Conservation (phyloP, 176 grass and related monocot genomes). For the Poa pratensis region DNA sequence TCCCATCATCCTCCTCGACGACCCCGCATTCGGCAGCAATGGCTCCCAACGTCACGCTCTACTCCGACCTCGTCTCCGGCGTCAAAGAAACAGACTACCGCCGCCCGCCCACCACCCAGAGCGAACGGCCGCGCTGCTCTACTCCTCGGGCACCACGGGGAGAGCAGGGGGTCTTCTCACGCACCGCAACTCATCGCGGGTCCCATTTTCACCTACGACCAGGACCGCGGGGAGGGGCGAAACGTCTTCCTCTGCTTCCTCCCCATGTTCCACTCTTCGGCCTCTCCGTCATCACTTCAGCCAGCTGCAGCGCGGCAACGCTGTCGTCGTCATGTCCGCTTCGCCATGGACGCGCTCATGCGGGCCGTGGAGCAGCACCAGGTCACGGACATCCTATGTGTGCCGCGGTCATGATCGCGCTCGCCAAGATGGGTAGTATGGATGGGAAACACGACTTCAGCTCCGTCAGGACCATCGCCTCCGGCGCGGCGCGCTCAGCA, state of each 20-base stretch:
- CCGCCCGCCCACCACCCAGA: conserved; percentile 56
- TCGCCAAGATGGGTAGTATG: conserved; percentile 64
- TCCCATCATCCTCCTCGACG: conserved; percentile 68
- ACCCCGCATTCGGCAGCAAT: neutral
- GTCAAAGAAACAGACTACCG: conserved; percentile 43
- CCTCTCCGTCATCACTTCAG: conserved; percentile 64
- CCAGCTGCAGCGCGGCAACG: conserved; percentile 75
- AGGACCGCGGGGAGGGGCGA: conserved; percentile 56
- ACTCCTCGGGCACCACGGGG: conserved; percentile 92
- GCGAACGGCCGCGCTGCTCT: conserved; percentile 69
- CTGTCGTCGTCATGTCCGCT: conserved; percentile 70
- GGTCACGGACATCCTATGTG: conserved; percentile 72
- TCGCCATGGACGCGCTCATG: conserved; percentile 67
- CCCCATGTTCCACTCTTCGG: conserved; percentile 97
- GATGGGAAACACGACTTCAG: conserved; percentile 68
- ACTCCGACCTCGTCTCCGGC: conserved; percentile 58
- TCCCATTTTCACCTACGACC: conserved; percentile 62
- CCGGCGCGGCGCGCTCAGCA: conserved; percentile 84
- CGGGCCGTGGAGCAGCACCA: conserved; percentile 54
- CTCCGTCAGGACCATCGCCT: conserved; percentile 74
- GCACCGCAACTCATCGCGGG: conserved; percentile 72
- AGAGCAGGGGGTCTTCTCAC: conserved; percentile 86
- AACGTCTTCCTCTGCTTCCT: conserved; percentile 91
- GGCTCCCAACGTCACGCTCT: conserved; percentile 47
- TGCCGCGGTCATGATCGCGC: conserved; percentile 87